Base-by-base conservation (phyloP, 352 stramenopile species). In the Phytopythium kandeliae region DNA sequence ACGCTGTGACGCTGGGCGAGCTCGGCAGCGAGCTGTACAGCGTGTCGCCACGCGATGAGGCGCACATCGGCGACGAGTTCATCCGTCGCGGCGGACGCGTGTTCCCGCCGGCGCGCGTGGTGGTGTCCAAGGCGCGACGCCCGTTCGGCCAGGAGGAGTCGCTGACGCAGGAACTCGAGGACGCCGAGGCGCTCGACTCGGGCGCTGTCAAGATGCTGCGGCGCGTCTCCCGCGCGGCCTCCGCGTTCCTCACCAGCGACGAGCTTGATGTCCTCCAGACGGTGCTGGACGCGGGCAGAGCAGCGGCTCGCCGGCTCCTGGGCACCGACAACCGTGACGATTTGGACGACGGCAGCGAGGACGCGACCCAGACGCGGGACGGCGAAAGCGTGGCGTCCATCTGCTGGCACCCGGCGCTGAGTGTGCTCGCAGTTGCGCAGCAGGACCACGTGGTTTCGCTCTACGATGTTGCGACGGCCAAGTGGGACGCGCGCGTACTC, bases 1-100 rank as follows among this genome's bases (percentile, higher is more conserved):
- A 87, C 49, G 71, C 80, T 43, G 78, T 89, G 70, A 89, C 81
- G 60, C 66, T 92, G 17, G 81, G 81, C 11, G 81, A 92, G 63
- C 71, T 88, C 42, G 58, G 74, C 50, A 74, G 78, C 31, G 78
- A 89, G 66, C 66, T 92, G 34, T 81, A 86, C 60, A 88, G 75
- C 57, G 73, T 89, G 19, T 74, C 72, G 3, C 65, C 74, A 13
- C 60, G 68, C 15, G 77, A 89, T 45, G 65, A 84, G 35, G 51
- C 63, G 13, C 77, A 82, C 50, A 16, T 88, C 4, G 78, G 77
- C 30, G 78, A 88, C 55, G 75, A 69, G 38, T 91, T 86, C 46
- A 62, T 87, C 26, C 73, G 75, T 5, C 71, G 65, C 21, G 80
- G 80, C 19, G 80, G 80, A 10, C 38, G 60, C 17, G 76, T 85